phyloP scores from a whole-genome alignment of 2,329 filamentous ascomycete genomes.

The Xylaria sp. region DNA sequence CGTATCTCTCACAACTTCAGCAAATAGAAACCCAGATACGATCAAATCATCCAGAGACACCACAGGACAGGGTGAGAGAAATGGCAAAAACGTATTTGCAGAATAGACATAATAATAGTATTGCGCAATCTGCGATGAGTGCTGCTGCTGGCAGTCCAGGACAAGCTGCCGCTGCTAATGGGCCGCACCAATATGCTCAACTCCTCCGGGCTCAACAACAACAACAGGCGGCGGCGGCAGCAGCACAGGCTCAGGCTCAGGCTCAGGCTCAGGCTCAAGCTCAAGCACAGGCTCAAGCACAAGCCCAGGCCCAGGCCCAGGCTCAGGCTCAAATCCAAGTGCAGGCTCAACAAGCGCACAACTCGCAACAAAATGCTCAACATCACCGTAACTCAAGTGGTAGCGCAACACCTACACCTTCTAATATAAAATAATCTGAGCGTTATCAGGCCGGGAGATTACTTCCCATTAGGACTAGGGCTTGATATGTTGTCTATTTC shows the following conservation, averaged over 20 bases:
- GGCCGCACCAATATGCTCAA: conserved; percentile 69
- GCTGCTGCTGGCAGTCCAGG: conserved; percentile 62
- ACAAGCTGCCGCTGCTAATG: conserved; percentile 60
- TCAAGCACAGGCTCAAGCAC: conserved; percentile 36
- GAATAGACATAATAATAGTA: conserved; percentile 52
- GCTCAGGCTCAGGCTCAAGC: conserved; percentile 39
- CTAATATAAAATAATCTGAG: conserved; percentile 39
- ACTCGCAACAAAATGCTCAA: conserved; percentile 44
- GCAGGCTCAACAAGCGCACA: conserved; percentile 39
- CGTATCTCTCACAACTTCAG: conserved; percentile 60
- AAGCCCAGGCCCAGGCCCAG: conserved; percentile 40
- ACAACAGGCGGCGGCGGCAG: conserved; percentile 53
- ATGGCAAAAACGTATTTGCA: conserved; percentile 63
- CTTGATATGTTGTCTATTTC: conserved; percentile 5
- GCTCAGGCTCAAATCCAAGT: conserved; percentile 43
- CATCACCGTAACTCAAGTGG: conserved; percentile 48
- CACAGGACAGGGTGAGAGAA: conserved; percentile 61
- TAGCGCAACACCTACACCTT: conserved; percentile 46
- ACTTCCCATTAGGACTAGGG: neutral
- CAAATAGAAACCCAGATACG: conserved; percentile 64
- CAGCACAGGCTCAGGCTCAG: conserved; percentile 38
- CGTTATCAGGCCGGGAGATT: neutral
- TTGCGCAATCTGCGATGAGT: conserved; percentile 63
- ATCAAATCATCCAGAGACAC: conserved; percentile 61
- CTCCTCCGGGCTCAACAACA: conserved; percentile 68